Percentiles rank a stretch among this genome's conserved stretches.
These are phyloP conservation scores for Letharia columbiana DNA, from an alignment of 495 filamentous ascomycete species.

Conservation along the genomic window DNA sequence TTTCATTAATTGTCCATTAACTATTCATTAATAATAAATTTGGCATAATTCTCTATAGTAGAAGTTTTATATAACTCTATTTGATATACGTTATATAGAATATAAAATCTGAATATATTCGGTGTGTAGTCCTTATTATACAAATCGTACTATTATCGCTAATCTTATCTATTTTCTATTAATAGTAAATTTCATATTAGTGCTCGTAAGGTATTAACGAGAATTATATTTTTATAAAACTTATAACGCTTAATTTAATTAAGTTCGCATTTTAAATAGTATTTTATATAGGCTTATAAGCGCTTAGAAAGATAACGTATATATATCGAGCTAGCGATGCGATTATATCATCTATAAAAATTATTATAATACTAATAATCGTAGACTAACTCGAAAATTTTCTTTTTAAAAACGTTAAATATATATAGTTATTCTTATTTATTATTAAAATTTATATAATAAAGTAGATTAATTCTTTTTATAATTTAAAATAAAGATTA, in stretches of 20 bases:
- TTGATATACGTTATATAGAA: too few relatives aligned
- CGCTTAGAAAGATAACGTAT: background rate
- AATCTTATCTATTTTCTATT: too few relatives aligned
- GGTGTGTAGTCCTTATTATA: too few relatives aligned
- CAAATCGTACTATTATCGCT: too few relatives aligned
- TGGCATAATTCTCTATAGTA: slow-evolving; percentile 9
- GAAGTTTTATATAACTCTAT: background rate
- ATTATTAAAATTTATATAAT: too few relatives aligned
- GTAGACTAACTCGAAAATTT: background rate
- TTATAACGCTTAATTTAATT: slow-evolving; percentile 1
- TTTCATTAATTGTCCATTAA: too few relatives aligned
- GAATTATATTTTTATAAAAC: background rate
- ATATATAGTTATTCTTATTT: background rate
- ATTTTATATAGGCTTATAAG: background rate
- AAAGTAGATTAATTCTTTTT: too few relatives aligned
- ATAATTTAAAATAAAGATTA: too few relatives aligned
- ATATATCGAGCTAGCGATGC: background rate
- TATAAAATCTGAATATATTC: too few relatives aligned
- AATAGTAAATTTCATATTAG: slow-evolving; percentile 4
- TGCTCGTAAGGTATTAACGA: too few relatives aligned
- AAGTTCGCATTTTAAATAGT: slow-evolving; percentile 4
- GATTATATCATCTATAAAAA: background rate
- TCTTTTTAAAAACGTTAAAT: background rate
- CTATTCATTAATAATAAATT: background rate
- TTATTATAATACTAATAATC: background rate